Evolutionary conservation across 2,329 filamentous ascomycete species (phyloP).

Genomic region (Colletotrichum sp.): DNA sequence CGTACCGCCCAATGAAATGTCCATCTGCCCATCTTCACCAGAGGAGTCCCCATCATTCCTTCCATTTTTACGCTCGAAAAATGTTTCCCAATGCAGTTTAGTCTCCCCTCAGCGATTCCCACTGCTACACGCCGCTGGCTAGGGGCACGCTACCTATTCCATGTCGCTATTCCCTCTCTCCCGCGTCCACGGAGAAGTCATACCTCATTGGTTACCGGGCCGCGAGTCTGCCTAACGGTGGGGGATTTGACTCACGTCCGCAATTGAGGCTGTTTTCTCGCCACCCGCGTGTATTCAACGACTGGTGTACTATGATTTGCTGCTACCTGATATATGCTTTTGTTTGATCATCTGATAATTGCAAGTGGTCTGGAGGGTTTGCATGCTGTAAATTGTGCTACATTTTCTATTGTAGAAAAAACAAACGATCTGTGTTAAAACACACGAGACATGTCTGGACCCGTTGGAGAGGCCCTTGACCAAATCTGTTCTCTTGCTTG

Average conservation of each 20-base stretch:
- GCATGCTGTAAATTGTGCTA: not conserved
- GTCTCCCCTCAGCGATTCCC: not conserved
- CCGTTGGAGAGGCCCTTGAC: not conserved
- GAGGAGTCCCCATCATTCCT: not conserved
- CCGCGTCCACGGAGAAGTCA: not conserved
- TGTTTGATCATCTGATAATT: not conserved
- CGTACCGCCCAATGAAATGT: not conserved
- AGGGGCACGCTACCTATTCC: not conserved
- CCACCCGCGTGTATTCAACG: not conserved
- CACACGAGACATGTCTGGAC: not conserved
- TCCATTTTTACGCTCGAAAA: conserved; percentile 2
- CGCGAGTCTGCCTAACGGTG: conserved; percentile 8
- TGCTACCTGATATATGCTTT: not conserved
- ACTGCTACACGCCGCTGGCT: not conserved
- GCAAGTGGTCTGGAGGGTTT: not conserved
- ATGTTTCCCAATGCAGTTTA: conserved; percentile 1
- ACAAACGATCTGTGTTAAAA: not conserved
- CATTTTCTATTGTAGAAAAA: not conserved
- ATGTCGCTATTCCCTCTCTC: not conserved
- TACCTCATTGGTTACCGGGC: not conserved
- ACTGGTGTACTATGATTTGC: not conserved
- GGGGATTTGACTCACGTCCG: not conserved
- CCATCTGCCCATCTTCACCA: not conserved
- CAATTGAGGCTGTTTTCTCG: not conserved
- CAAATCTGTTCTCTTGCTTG: not conserved